Conservation (phyloP, 805 yeast genomes). For the Pichia gijzeniarum region DNA sequence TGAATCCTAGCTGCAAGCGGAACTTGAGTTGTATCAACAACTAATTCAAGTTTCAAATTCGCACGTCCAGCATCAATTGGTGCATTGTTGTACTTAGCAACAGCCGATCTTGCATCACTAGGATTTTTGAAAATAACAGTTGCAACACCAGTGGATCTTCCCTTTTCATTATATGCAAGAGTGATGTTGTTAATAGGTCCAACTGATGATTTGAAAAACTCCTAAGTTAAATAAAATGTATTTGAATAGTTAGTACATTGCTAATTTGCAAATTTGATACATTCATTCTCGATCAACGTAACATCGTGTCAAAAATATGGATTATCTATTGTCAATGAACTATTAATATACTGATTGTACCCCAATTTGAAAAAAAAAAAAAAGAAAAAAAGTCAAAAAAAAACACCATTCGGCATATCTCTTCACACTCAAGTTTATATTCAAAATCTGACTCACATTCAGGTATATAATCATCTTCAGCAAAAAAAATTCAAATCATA, state of each 20-base stretch:
- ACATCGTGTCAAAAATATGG: too few species aligned
- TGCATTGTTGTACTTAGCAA: conserved; percentile 81
- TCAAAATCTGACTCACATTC: too few species aligned
- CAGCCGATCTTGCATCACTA: conserved; percentile 71
- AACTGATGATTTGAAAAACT: conserved; percentile 79
- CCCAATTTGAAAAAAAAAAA: too few species aligned
- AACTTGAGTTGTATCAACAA: conserved; percentile 76
- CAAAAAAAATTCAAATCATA: too few species aligned
- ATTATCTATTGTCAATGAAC: too few species aligned
- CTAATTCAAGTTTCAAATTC: conserved; percentile 70
- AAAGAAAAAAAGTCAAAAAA: too few species aligned
- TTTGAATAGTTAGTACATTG: background rate
- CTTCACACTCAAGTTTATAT: too few species aligned
- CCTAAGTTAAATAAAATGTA: conserved; percentile 38
- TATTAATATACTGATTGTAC: too few species aligned
- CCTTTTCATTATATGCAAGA: conserved; percentile 78
- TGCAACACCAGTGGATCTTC: conserved; percentile 88
- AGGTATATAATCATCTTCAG: too few species aligned
- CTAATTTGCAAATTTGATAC: too few species aligned
- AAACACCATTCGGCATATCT: too few species aligned
- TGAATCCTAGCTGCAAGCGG: conserved; percentile 70
- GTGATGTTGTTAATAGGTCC: conserved; percentile 75
- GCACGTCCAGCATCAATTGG: conserved; percentile 85
- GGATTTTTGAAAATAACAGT: conserved; percentile 69
- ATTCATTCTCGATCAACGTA: too few species aligned